Conservation (phyloP, 2,329 filamentous ascomycete species). For the Verticillium albo-atrum region DNA sequence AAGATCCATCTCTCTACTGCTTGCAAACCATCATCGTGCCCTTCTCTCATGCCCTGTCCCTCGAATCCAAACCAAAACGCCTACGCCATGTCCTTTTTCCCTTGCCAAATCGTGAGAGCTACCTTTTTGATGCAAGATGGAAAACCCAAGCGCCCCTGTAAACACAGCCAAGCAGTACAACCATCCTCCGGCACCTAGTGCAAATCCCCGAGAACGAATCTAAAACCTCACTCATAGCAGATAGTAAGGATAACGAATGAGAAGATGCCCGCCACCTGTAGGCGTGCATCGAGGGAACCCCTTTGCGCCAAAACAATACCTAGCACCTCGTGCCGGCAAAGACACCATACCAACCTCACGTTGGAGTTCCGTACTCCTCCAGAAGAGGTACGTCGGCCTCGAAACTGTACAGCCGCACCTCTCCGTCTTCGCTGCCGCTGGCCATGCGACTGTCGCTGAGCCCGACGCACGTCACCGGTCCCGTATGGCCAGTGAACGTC, state of each 20-base stretch:
- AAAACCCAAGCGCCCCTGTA: not conserved
- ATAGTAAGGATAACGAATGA: conserved; percentile 4
- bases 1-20: too few species aligned
- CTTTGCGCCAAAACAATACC: not conserved
- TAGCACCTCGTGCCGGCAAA: not conserved
- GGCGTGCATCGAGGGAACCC: not conserved
- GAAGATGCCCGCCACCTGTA: not conserved
- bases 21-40: not conserved
- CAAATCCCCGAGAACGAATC: conserved; percentile 6
- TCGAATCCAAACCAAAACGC: not conserved
- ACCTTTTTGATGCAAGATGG: not conserved
- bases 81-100: not conserved
- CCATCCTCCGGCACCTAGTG: not conserved
- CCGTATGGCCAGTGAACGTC: conserved; percentile 86
- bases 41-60: not conserved
- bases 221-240: not conserved
- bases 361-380: conserved; percentile 47
- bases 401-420: conserved; percentile 81
- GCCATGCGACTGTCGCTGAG: conserved; percentile 86
- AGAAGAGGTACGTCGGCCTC: conserved; percentile 42
- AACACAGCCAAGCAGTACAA: conserved; percentile 3
- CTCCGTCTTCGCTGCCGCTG: conserved; percentile 89
- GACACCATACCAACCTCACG: conserved; percentile 20
- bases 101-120: not conserved
- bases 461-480: conserved; percentile 88